Percentiles rank a stretch among this genome's conserved stretches.
These are phyloP conservation scores for Juglanconis oblonga DNA, from an alignment of 2,329 filamentous ascomycete species.

Conservation along the genomic window DNA sequence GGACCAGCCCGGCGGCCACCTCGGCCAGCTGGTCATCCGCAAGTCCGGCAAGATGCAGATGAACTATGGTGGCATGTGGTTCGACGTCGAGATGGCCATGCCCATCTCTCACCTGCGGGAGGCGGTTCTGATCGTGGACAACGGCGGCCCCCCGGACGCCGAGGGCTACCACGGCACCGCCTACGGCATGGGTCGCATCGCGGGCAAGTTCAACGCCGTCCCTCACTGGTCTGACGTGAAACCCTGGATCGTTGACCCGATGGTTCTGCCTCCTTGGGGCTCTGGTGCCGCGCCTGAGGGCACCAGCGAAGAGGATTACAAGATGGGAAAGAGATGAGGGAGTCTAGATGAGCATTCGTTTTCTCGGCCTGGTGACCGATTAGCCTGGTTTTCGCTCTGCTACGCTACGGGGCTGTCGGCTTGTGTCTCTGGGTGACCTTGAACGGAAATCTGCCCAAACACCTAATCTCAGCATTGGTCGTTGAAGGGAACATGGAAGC, in stretches of 20 bases:
- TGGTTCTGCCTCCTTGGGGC: conserved; percentile 27
- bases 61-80: conserved; percentile 57
- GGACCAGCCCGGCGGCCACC: conserved; percentile 48
- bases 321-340: not conserved
- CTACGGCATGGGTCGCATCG: conserved; percentile 61
- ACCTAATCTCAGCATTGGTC: too few relatives aligned
- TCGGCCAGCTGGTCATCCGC: conserved; percentile 59
- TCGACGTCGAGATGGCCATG: conserved; percentile 53
- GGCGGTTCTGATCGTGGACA: conserved; percentile 58
- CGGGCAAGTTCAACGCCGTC: conserved; percentile 59
- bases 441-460: not conserved
- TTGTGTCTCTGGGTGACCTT: not conserved
- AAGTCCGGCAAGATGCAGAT: conserved; percentile 61
- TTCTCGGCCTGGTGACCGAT: not conserved
- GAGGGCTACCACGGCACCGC: conserved; percentile 46
- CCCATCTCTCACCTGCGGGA: conserved; percentile 53
- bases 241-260: conserved; percentile 47
- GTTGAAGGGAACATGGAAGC: too few relatives aligned
- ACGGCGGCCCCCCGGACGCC: conserved; percentile 25
- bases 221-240: conserved; percentile 57
- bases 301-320: not conserved
- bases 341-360: not conserved
- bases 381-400: not conserved
- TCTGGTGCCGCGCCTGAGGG: conserved; percentile 9
- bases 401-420: not conserved